Evolutionary conservation across 768 basidiomycete genomes (phyloP), one percentile per base, ranked within the genome.

Genomic region (Russula olivacea): DNA sequence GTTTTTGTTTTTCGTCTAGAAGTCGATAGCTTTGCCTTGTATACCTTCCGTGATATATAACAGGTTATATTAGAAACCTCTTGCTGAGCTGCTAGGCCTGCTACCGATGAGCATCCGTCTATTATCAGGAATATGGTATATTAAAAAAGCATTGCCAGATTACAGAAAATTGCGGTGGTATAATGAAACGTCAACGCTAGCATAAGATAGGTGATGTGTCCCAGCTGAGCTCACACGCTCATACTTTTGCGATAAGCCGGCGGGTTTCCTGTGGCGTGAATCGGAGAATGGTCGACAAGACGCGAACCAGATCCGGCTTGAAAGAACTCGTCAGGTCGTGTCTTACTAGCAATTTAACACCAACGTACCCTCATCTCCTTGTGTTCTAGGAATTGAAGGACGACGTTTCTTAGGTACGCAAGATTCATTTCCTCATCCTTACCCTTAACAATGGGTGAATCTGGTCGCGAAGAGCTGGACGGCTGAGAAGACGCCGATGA

Each of bases 251-350:
- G 61, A 94, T 83, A 43, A 98, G 78, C 50, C 95, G 79, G 32
- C 96, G 80, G 4, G 92, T 91, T 73, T 98, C 96, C 69, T 95
- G 91, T 1, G 96, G 96, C 1, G 96, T 98, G 70, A 99, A 98
- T 45, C 84, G 89, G 43, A 98, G 74, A 54, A 98, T 93, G 43
- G 93, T 93, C 1, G 93, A 93, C 48, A 98, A 73, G 2, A 99
- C 95, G 59, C 88, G 83, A 30, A 98, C 85, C 36, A 99, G 84
- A 69, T 93, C 91, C 0, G 93, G 91, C 89, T 93, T 63, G 11
- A 28, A 6, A 57, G 43, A 43, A 54, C 23, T 25, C 12, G 28
- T 70, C 15, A 62, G 63, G 61, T 59, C 67, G 14, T 23, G 45
- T 40, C 23, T 9, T 54, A 49, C 55, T n/a, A 51, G 2, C 47